Evolutionary conservation across 768 basidiomycete genomes (phyloP), one percentile per base, ranked within the genome.

Genomic region (Collybiopsis confluens): DNA sequence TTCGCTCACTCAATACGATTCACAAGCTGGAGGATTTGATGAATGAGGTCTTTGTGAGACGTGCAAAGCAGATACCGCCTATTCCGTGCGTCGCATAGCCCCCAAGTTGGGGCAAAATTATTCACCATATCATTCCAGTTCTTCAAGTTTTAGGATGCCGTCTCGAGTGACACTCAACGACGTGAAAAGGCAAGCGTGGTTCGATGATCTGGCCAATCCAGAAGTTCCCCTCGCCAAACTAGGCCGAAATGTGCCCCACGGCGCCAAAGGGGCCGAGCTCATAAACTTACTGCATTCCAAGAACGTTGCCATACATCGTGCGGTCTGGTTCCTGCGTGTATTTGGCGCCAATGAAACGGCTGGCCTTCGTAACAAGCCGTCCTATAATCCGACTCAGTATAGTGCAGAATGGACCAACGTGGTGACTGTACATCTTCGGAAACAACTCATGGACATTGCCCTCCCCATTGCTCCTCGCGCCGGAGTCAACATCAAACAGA

Each of bases 311-410:
- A 86, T 91, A 30, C 77, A 86, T 1, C 79, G 92, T 42, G 92
- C 92, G 3, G 82, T 92, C 6, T 94, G 92, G 92, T 89, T 92
- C 64, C 73, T 93, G 24, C 80, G 91, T 18, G 90, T 92, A 3
- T 82, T 92, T 61, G 92, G 92, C 23, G 90, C 86, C 18, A 92
- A 92, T 60, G 92, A 94, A 69, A 90, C 88, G 45, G 90, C 86
- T 20, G 88, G 86, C 26, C 68, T 90, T 38, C 77, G 88, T 40
- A 87, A 90, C 59, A 89, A 88, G 62, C 86, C 88, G 3, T 67
- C 79, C n/a, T 91, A 89, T 66, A 85, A 89, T 59, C 88, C 90
- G 1, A 85, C 79, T 4, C 89, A 88, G 60, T 92, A 93, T 63
- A 91, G 90, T 57, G 68, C 88, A 15, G 90, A 93, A 54, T 92